Conservation (phyloP, 805 yeast species). For the Cyberlindnera euphorbiiphila region DNA sequence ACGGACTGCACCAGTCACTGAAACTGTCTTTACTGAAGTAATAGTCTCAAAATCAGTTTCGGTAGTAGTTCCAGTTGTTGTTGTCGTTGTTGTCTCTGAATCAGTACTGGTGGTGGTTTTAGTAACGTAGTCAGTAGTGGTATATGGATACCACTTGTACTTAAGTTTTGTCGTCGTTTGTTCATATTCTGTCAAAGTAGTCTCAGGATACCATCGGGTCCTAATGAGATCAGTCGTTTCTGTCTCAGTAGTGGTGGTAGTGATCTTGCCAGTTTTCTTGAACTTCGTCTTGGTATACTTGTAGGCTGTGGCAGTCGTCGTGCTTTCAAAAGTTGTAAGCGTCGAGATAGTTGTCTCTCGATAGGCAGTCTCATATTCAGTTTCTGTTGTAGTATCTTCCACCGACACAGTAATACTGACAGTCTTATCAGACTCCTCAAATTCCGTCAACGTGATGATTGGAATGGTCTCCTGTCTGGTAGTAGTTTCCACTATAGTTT, state of each 20-base stretch:
- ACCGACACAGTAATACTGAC: conserved; percentile 20
- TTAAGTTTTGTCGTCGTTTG: conserved; percentile 21
- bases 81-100: conserved; percentile 7
- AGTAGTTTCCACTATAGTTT: conserved; percentile 12
- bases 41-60: conserved; percentile 12
- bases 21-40: no score
- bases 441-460: conserved; percentile 25
- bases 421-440: conserved; percentile 28
- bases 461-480: conserved; percentile 20
- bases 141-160: conserved; percentile 25
- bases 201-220: conserved; percentile 24
- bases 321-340: conserved; percentile 13
- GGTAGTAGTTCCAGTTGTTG: conserved; percentile 5
- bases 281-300: conserved; percentile 16
- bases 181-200: conserved; percentile 24
- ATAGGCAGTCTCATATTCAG: conserved; percentile 22
- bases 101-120: conserved; percentile 12
- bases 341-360: conserved; percentile 18
- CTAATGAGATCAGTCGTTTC: conserved; percentile 19
- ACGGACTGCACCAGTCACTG: conserved; percentile 11
- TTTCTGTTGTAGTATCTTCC: conserved; percentile 17
- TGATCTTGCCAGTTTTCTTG: conserved; percentile 16
- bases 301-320: conserved; percentile 18
- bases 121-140: conserved; percentile 17
- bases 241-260: conserved; percentile 19